Evolutionary conservation across 192 early-diverging fungal genomes (phyloP).

Genomic region (Diversispora eburnea): DNA sequence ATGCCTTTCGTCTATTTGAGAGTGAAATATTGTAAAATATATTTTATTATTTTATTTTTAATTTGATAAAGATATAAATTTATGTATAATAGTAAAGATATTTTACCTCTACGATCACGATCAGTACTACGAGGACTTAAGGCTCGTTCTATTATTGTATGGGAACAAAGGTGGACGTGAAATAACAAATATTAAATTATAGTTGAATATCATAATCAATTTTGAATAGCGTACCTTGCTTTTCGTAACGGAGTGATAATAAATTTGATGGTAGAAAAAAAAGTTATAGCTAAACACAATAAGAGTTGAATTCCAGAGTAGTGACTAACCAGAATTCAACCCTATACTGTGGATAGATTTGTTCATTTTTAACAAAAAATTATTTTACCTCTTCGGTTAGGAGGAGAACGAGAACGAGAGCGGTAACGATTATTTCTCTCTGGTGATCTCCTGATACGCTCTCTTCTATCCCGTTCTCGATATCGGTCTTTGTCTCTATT

Average conservation of each 20-base stretch:
- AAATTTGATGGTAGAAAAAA: background rate
- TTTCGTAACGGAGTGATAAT: background rate
- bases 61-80: background rate
- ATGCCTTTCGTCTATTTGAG: conserved; percentile 8
- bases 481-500: background rate
- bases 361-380: background rate
- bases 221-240: background rate
- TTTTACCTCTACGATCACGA: conserved; percentile 21
- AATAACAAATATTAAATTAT: conserved; percentile 19
- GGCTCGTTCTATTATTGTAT: conserved; percentile 12
- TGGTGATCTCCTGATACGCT: background rate
- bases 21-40: background rate
- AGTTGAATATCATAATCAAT: background rate
- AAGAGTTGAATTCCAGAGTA: background rate
- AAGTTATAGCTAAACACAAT: background rate
- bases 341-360: background rate
- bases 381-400: conserved; percentile 7
- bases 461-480: conserved; percentile 5
- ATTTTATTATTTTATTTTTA: background rate
- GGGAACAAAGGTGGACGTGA: conserved; percentile 13
- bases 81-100: background rate
- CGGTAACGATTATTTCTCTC: background rate
- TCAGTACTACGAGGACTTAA: conserved; percentile 17
- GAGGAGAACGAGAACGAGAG: background rate
- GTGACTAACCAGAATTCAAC: background rate